Evolutionary conservation across 345 rosid genomes (phyloP), one percentile per base, ranked within the genome.

Genomic region (Gossypium bickii): DNA sequence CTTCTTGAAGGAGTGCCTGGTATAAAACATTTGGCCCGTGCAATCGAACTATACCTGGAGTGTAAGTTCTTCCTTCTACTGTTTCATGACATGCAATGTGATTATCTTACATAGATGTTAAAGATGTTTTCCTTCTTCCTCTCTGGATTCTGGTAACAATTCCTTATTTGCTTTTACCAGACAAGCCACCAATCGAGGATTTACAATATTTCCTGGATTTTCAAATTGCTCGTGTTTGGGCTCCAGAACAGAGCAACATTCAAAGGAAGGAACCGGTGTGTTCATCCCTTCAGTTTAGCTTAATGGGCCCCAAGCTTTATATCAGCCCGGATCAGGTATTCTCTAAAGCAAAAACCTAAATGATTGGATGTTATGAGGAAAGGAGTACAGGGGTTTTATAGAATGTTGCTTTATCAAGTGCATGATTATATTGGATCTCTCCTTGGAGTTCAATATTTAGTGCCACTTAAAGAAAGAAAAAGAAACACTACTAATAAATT

Each of bases 271-370:
- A 90, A 67, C 99, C 97, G 7, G 96, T 95, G 44, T 95, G 97
- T 75, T 71, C 73, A 62, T 89, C 92, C 81, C 99, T 95, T 79
- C 99, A 93, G 69, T 91, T 95, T 82, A 95, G 99, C 86, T 88
- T 93, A 83, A 95, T 95, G 98, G 98, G 99, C 83, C 99, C 99
- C 4, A 95, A 95, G 83, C 96, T 95, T 2, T 93, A 90, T 80
- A 80, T 95, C 86, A 93, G 97, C 72, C 90, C 97, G 4, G 92
- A 91, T 79, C 97, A 95, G 97, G 99, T 95, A 84, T 49, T 18
- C n/a, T 66, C 24, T 49, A 4, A 4, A 16, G 49, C 16, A 57
- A 3, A 57, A 55, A 34, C 44, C 47, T 67, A 45, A n/a, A 13
- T 16, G 25, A 56, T n/a, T 38, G 49, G 56, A 44, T 68, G 56